phyloP scores from a whole-genome alignment of 129 eudicot genomes.

The Lactuca saligna region DNA sequence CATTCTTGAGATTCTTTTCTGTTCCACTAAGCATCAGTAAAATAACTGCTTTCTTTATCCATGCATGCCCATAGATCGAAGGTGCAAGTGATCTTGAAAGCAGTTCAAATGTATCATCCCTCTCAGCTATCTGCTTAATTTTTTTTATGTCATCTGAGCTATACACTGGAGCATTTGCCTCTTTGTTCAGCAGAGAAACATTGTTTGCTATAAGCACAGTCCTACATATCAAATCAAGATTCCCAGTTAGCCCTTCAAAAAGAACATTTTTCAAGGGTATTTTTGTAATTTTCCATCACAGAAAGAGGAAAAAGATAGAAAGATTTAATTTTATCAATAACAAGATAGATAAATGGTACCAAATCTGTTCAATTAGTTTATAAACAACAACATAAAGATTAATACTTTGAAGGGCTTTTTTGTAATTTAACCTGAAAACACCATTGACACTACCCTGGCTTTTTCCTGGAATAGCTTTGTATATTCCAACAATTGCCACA shows the following conservation, averaged over 20 bases:
- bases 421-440: constrained; percentile 71
- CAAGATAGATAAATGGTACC: too few species aligned
- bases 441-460: constrained; percentile 95
- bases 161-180: constrained; percentile 78
- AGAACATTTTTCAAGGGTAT: not conserved
- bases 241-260: not conserved
- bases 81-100: constrained; percentile 97
- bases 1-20: constrained; percentile 92
- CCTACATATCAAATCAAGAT: constrained; percentile 45
- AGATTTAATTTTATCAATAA: too few species aligned
- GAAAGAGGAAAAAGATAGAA: too few species aligned
- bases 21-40: constrained; percentile 94
- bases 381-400: too few species aligned
- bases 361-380: too few species aligned
- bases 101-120: constrained; percentile 84
- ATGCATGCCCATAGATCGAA: constrained; percentile 88
- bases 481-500: constrained; percentile 91
- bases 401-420: too few species aligned
- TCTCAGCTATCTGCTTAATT: constrained; percentile 75
- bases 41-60: constrained; percentile 95
- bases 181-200: constrained; percentile 80
- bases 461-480: constrained; percentile 93
- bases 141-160: constrained; percentile 64
- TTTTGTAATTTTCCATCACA: not conserved
- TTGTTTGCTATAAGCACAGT: constrained; percentile 95